phyloP scores from a whole-genome alignment of 176 grass and related monocot species.

The Aechmea fasciata region DNA sequence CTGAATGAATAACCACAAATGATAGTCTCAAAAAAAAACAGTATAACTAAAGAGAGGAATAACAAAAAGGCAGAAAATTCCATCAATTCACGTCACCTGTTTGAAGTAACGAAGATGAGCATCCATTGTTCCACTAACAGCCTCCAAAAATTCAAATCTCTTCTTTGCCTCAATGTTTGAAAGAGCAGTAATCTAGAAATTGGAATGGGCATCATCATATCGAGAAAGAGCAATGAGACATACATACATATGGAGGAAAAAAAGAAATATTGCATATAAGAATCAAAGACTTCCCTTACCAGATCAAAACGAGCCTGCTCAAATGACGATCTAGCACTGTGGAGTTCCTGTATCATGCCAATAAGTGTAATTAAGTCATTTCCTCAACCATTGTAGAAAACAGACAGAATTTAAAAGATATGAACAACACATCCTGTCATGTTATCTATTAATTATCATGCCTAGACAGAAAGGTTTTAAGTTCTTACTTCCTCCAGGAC shows the following conservation, averaged over 20 bases:
- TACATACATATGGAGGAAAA: neutral
- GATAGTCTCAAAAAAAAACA: slow-evolving; percentile 26
- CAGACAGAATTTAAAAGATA: neutral
- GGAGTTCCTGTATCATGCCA: slow-evolving; percentile 57
- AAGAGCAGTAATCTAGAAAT: slow-evolving; percentile 75
- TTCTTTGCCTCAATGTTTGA: slow-evolving; percentile 99
- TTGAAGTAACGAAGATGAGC: slow-evolving; percentile 99
- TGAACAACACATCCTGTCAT: neutral
- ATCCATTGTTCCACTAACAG: slow-evolving; percentile 99
- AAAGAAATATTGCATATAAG: neutral
- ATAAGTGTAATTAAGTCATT: slow-evolving; percentile 12
- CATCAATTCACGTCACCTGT: slow-evolving; percentile 55
- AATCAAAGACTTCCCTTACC: slow-evolving; percentile 21
- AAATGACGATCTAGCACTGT: slow-evolving; percentile 92
- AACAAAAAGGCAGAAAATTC: slow-evolving; percentile 17
- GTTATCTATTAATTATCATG: neutral
- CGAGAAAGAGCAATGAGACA: neutral
- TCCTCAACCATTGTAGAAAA: neutral
- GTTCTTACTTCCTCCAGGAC: slow-evolving; percentile 83
- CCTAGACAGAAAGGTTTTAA: slow-evolving; percentile 21
- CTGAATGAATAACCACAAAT: slow-evolving; percentile 42
- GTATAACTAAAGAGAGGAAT: slow-evolving; percentile 6
- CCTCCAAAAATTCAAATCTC: slow-evolving; percentile 98
- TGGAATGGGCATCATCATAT: neutral
- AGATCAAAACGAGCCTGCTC: slow-evolving; percentile 95